phyloP scores from a whole-genome alignment of 257 asterid species.

The Sherardia arvensis region DNA sequence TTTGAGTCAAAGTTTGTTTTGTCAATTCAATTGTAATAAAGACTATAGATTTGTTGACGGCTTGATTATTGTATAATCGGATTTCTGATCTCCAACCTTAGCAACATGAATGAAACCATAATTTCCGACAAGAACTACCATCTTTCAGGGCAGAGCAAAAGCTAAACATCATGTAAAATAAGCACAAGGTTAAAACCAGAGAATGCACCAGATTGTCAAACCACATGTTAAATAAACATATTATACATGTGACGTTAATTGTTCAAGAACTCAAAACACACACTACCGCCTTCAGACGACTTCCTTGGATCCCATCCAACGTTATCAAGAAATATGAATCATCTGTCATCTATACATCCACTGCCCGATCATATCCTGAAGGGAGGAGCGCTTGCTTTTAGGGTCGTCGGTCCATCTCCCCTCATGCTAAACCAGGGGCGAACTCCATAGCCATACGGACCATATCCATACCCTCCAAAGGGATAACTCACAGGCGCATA shows the following conservation, averaged over 20 bases:
- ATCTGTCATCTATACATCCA: slow-evolving; percentile 33
- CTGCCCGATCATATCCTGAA: slow-evolving; percentile 35
- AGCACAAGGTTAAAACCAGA: neutral
- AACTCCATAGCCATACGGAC: slow-evolving; percentile 50
- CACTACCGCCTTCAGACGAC: slow-evolving; percentile 17
- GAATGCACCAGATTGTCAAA: neutral
- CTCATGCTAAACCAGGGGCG: slow-evolving; percentile 31
- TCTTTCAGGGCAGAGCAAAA: no score
- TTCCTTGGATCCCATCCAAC: neutral
- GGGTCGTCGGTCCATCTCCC: slow-evolving; percentile 32
- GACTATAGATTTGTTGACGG: neutral
- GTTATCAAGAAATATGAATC: slow-evolving; percentile 18
- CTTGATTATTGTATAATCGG: neutral
- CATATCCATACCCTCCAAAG: slow-evolving; percentile 44
- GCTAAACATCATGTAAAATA: neutral
- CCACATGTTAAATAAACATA: slow-evolving; percentile 17
- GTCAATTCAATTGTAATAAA: neutral
- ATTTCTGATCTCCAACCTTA: no score
- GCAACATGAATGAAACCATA: no score
- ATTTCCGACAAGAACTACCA: no score
- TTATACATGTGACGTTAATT: slow-evolving; percentile 37
- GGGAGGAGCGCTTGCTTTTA: slow-evolving; percentile 28
- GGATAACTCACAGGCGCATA: slow-evolving; percentile 52
- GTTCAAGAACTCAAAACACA: slow-evolving; percentile 16
- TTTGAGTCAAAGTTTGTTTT: neutral